Evolutionary conservation across 177 flowering plant genomes (phyloP), one percentile per base, ranked within the genome.

Genomic region (Telopea speciosissima): DNA sequence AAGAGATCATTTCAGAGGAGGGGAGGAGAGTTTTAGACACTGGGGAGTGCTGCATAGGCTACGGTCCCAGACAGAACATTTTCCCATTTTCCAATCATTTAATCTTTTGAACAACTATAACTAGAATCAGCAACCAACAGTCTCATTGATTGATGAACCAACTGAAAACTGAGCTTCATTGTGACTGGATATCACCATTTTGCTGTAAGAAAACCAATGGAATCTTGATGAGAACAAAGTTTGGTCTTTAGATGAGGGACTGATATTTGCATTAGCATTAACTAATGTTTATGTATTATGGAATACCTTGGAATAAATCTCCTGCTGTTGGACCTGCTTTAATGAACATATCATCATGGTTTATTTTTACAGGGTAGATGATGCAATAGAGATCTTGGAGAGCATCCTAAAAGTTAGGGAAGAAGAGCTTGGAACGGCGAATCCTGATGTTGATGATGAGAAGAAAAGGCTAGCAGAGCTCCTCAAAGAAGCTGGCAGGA

Each of bases 371-470:
- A 95, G 99, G 73, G 84, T 96, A 11, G 99, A 87, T 68, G 99
- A 96, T 81, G 96, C 99, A 7, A 96, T 96, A 60, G 93, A 91
- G 79, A 90, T 93, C 59, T 72, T 93, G 83, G 99, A 93, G 76
- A 77, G 85, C 76, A 91, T 96, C 49, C 90, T 96, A 16, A 93
- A 89, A 79, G 73, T 89, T 77, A 85, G 99, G 76, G 98, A 93
- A 74, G 98, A 96, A 78, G 85, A 93, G 77, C 93, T 96, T 49
- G 99, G 98, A 62, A 96, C 91, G 5, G 98, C 98, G n/a, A 93
- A 96, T 76, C 96, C 97, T 0, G 98, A 96, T 63, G 91, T 96
- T 25, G 92, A 91, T 26, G 98, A 90, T 33, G 99, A 96, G 80
- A 93, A 88, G 90, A 87, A 80, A 67, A 86, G 99, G 82, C 81